A percentile compares a stretch with the other conserved stretches of the same genome.
Evolutionary conservation across 2,329 filamentous ascomycete species (phyloP).

Genomic region (Incumbomyces lentus): DNA sequence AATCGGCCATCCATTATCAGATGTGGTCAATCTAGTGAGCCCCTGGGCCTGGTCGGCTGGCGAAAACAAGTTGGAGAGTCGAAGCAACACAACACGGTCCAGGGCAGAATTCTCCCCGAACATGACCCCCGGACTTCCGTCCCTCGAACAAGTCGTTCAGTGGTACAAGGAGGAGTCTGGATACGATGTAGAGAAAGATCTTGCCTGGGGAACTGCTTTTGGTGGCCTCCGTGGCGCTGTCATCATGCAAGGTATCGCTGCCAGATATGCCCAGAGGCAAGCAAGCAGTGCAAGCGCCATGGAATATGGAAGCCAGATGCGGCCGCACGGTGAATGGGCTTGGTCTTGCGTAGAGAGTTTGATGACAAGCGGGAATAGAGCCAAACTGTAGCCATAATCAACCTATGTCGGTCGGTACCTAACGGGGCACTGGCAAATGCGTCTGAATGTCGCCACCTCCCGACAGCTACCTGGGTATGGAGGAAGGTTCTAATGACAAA

Average conservation of each 20-base stretch:
- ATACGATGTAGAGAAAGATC: constrained; percentile 55
- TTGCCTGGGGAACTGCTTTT: constrained; percentile 57
- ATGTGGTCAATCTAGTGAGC: constrained; percentile 66
- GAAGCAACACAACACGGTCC: constrained; percentile 6
- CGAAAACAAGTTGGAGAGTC: constrained; percentile 23
- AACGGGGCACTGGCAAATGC: too few species aligned
- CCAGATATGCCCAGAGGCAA: constrained; percentile 71
- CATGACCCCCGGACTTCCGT: constrained; percentile 56
- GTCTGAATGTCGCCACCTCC: too few species aligned
- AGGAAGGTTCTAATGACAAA: too few species aligned
- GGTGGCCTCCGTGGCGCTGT: constrained; percentile 48
- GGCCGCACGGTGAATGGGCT: constrained; percentile 64
- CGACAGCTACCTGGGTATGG: too few species aligned
- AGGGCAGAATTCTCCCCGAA: constrained; percentile 46
- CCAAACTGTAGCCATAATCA: constrained; percentile 34
- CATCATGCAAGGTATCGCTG: constrained; percentile 84
- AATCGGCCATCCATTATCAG: constrained; percentile 87
- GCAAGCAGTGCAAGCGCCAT: constrained; percentile 77
- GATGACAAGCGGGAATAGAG: constrained; percentile 25
- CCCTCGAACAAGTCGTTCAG: constrained; percentile 45
- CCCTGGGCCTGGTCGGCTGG: constrained; percentile 29
- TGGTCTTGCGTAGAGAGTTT: constrained; percentile 59
- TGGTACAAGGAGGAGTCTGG: constrained; percentile 62
- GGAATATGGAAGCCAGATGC: constrained; percentile 59
- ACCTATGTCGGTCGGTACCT: neutral